Conservation (phyloP, 257 asterid genomes). For the Oldenlandia corymbosa region DNA sequence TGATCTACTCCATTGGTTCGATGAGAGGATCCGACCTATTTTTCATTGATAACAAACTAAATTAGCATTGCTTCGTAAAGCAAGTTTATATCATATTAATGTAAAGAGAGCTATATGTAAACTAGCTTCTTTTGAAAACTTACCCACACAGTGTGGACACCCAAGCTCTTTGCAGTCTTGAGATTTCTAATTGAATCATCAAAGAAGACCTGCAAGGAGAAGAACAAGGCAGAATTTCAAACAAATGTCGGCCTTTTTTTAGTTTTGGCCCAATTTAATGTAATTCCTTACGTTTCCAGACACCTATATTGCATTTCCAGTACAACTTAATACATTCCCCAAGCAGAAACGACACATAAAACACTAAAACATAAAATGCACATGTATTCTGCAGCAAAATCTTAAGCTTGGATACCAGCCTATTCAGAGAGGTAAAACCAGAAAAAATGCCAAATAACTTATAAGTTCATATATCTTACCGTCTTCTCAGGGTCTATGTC, state of each 20-base stretch:
- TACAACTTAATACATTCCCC: no score
- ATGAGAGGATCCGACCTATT: conserved; percentile 68
- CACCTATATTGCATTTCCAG: no score
- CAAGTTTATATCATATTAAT: neutral
- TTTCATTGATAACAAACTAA: conserved; percentile 1
- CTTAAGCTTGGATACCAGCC: no score
- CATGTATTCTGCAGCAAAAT: no score
- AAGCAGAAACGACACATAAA: no score
- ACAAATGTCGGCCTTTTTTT: no score
- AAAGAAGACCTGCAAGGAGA: conserved; percentile 60
- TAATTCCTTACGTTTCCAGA: no score
- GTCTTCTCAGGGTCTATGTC: conserved; percentile 66
- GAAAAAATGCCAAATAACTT: neutral
- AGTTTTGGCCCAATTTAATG: no score
- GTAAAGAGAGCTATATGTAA: neutral
- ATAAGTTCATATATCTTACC: conserved; percentile 28
- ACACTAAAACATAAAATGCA: no score
- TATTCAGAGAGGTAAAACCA: neutral
- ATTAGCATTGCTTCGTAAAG: neutral
- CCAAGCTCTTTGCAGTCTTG: conserved; percentile 59
- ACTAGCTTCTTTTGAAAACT: neutral
- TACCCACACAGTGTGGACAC: conserved; percentile 81
- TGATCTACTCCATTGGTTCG: conserved; percentile 56
- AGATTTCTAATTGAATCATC: conserved; percentile 85
- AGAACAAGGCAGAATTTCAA: neutral